Evolutionary conservation across 164 flowering plant genomes (phyloP), one percentile per base, ranked within the genome.

Genomic region (Houttuynia cordata): DNA sequence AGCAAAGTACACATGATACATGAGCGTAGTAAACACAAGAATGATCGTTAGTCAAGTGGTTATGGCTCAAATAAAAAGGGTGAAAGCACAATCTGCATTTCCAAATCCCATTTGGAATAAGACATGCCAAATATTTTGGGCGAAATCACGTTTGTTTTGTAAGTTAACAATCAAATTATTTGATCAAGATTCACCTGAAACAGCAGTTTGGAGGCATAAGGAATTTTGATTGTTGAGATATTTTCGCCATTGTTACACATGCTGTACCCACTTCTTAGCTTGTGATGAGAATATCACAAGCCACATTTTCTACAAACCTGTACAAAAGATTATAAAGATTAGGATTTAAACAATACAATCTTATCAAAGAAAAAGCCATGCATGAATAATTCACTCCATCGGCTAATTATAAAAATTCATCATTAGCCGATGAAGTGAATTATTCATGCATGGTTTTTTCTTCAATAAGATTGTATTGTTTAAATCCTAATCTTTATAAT

Each of bases 121-220:
- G 23, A 52, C 8, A 1, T n/a, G 5, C 7, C 23, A 14, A 52
- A 45, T 2, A 12, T n/a, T n/a, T n/a, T n/a, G n/a, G n/a, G n/a
- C n/a, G 49, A 45, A 45, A 45, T 17, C 49, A 45, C 49, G 8
- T 12, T 2, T 45, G 49, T 10, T 12, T 12, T 45, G 17, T 45
- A 12, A 10, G 13, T 12, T 45, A 45, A 45, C 17, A 45, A 45
- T 7, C 24, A 24, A 24, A 24, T 1, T 23, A 30, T 17, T 54
- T 23, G 17, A 24, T 23, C 21, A 19, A 45, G 58, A 40, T 19
- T 72, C 71, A 88, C 97, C 94, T 92, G 99, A 60, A 93, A 68
- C 53, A 93, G 68, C 51, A 93, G 99, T 76, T 93, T 93, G 95
- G 97, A 90, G n/a, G 99, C 97, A 63, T 93, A 93, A 42, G 99